phyloP scores from a whole-genome alignment of 352 stramenopile genomes.

The Phytophthora aleatoria region DNA sequence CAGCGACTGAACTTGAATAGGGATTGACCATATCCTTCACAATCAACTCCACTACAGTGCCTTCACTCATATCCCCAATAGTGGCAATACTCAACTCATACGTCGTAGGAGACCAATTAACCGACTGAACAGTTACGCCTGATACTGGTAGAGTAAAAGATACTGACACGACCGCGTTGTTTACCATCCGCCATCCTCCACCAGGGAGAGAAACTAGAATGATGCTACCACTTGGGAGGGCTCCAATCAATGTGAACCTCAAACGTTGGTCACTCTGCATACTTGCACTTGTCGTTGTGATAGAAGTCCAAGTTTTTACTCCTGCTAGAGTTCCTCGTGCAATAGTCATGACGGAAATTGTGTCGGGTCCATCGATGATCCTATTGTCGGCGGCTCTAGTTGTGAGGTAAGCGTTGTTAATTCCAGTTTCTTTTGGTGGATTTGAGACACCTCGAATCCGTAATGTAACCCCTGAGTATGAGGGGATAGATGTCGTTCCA shows the following conservation, averaged over 20 bases:
- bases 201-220: slow-evolving; percentile 42
- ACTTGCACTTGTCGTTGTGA: slow-evolving; percentile 49
- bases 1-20: slow-evolving; percentile 32
- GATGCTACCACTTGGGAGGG: slow-evolving; percentile 54
- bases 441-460: slow-evolving; percentile 45
- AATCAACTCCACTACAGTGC: slow-evolving; percentile 39
- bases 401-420: slow-evolving; percentile 46
- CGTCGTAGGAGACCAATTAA: slow-evolving; percentile 33
- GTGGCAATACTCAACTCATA: slow-evolving; percentile 46
- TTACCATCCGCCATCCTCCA: slow-evolving; percentile 46
- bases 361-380: slow-evolving; percentile 55
- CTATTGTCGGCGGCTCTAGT: slow-evolving; percentile 40
- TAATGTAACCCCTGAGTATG: slow-evolving; percentile 39
- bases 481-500: slow-evolving; percentile 25
- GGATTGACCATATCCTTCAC: slow-evolving; percentile 63
- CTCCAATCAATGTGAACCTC: slow-evolving; percentile 47
- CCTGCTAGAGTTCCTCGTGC: slow-evolving; percentile 41
- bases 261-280: slow-evolving; percentile 62
- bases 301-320: slow-evolving; percentile 39
- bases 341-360: slow-evolving; percentile 50
- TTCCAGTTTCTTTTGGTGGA: slow-evolving; percentile 56
- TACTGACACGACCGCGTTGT: slow-evolving; percentile 15
- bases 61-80: slow-evolving; percentile 43
- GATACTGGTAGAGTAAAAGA: slow-evolving; percentile 40
- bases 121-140: slow-evolving; percentile 38